Conservation (phyloP, 2,329 filamentous ascomycete genomes). For the Grosmannia serpens region DNA sequence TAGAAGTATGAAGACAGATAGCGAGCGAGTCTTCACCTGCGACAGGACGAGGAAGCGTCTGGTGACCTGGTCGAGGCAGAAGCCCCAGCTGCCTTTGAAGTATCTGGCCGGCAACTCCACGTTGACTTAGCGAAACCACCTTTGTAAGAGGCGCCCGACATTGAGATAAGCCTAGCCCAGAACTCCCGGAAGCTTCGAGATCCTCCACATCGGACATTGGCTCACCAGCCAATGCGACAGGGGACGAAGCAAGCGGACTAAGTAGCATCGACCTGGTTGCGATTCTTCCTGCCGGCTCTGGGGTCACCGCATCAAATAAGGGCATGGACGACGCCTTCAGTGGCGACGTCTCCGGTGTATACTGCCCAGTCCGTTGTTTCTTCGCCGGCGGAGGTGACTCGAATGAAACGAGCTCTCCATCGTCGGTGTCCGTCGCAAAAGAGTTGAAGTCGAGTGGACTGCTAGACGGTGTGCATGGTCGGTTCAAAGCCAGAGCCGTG, state of each 20-base stretch:
- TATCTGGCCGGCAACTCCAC: constrained; percentile 27
- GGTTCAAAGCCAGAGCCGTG: constrained; percentile 27
- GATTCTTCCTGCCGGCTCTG: constrained; percentile 3
- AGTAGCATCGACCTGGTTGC: constrained; percentile 16
- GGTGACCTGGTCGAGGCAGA: constrained; percentile 22
- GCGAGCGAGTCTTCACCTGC: constrained; percentile 12
- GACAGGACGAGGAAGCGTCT: constrained; percentile 23
- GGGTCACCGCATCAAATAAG: constrained; percentile 4
- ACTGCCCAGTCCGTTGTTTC: constrained; percentile 24
- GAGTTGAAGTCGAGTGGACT: not conserved
- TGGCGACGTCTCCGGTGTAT: constrained; percentile 28
- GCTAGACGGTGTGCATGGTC: constrained; percentile 25
- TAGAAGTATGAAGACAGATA: not conserved
- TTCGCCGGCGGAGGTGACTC: constrained; percentile 20
- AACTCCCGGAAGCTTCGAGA: not conserved
- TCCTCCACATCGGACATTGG: constrained; percentile 20
- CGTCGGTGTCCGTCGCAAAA: not conserved
- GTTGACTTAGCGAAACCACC: constrained; percentile 16
- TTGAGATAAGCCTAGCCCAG: not conserved
- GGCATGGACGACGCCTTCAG: constrained; percentile 16
- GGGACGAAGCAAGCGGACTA: constrained; percentile 27
- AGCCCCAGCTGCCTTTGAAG: constrained; percentile 28
- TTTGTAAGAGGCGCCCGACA: not conserved
- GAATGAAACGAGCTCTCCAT: constrained; percentile 12
- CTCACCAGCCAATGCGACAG: constrained; percentile 16